These are phyloP conservation scores for Osmanthus fragrans DNA, from an alignment of 257 asterid species.

Conservation along the genomic window DNA sequence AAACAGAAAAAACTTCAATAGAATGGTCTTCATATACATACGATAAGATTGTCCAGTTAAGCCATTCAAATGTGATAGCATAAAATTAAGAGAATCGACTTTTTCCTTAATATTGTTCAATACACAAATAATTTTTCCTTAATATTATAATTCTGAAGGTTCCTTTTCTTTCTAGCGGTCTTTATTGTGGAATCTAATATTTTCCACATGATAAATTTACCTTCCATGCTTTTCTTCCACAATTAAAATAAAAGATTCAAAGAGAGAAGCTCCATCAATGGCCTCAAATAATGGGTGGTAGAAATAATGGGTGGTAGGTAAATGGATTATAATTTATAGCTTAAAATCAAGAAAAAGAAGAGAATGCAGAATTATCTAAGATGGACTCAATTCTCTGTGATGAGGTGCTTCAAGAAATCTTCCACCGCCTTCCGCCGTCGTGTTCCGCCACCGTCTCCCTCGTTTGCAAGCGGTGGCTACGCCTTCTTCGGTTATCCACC, in stretches of 20 bases:
- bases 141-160: neutral
- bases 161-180: neutral
- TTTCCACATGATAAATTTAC: neutral
- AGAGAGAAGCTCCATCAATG: neutral
- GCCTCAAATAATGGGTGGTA: slow-evolving; percentile 30
- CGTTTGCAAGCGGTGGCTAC: slow-evolving; percentile 66
- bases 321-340: neutral
- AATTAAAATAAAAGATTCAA: neutral
- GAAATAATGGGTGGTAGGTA: slow-evolving; percentile 33
- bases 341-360: neutral
- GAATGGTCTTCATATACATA: no score
- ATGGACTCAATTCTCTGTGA: slow-evolving; percentile 79
- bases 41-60: no score
- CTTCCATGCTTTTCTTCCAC: neutral
- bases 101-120: no score
- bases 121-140: no score
- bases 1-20: no score
- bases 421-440: slow-evolving; percentile 71
- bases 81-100: no score
- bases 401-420: slow-evolving; percentile 76
- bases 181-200: neutral
- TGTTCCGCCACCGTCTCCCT: slow-evolving; percentile 54
- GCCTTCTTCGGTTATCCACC: slow-evolving; percentile 70
- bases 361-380: neutral
- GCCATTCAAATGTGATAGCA: no score